Evolutionary conservation across 169 alveolate genomes (phyloP).

Genomic region (Miamiensis avidus): DNA sequence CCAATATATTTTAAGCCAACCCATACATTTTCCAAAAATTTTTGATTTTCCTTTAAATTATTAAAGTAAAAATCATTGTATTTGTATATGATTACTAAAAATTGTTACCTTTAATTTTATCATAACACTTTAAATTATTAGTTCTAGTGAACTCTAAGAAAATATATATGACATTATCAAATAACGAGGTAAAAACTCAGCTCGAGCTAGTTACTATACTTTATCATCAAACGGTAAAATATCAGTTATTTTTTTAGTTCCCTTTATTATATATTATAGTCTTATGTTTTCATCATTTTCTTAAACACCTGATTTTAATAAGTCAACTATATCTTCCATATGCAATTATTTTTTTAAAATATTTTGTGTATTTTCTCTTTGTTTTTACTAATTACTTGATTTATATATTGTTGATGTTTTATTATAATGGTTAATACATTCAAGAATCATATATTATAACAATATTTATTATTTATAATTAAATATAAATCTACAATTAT

Average conservation of each 20-base stretch:
- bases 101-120: neutral
- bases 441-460: no score
- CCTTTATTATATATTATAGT: no score
- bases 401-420: no score
- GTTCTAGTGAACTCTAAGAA: neutral
- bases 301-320: neutral
- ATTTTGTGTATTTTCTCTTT: neutral
- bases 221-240: neutral
- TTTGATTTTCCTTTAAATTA: neutral
- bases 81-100: no score
- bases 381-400: no score
- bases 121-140: neutral
- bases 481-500: no score
- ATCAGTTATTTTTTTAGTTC: neutral
- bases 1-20: neutral
- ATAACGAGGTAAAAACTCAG: neutral
- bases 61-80: no score
- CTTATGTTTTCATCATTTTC: neutral
- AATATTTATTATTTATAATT: no score
- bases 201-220: no score
- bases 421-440: no score
- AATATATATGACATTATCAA: no score
- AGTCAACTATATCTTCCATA: neutral
- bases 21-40: neutral
- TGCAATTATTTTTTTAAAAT: no score